Conservation (phyloP, 192 early-diverging fungal genomes). For the Backusella tarrabulga region DNA sequence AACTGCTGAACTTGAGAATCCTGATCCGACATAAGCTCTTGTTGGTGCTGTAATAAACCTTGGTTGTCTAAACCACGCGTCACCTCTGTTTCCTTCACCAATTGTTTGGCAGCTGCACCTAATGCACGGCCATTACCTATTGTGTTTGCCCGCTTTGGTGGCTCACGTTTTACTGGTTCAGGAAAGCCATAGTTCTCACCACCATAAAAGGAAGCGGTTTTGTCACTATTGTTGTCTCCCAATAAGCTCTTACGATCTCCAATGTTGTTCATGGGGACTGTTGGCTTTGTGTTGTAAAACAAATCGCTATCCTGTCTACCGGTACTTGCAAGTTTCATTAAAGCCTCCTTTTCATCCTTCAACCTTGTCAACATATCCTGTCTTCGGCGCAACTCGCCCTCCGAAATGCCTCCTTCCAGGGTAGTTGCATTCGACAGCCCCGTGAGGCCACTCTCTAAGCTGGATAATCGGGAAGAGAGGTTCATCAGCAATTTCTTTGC, state of each 20-base stretch:
- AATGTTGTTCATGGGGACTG: slow-evolving; percentile 12
- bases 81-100: slow-evolving; percentile 65
- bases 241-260: slow-evolving; percentile 47
- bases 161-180: neutral
- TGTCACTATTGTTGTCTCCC: slow-evolving; percentile 9
- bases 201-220: neutral
- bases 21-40: slow-evolving; percentile 77
- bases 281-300: slow-evolving; percentile 21
- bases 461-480: slow-evolving; percentile 44
- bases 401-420: slow-evolving; percentile 50
- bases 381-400: slow-evolving; percentile 74
- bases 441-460: slow-evolving; percentile 54
- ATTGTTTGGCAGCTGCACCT: slow-evolving; percentile 18
- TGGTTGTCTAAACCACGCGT: slow-evolving; percentile 77
- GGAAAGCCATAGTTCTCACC: neutral
- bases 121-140: slow-evolving; percentile 13
- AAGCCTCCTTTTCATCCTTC: slow-evolving; percentile 66
- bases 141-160: slow-evolving; percentile 2
- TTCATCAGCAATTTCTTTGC: slow-evolving; percentile 66
- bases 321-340: slow-evolving; percentile 59
- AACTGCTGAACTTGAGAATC: slow-evolving; percentile 79
- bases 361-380: slow-evolving; percentile 74
- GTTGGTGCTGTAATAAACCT: slow-evolving; percentile 75
- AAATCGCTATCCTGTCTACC: slow-evolving; percentile 47
- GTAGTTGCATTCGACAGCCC: slow-evolving; percentile 46